These are phyloP conservation scores for Pseudogymnoascus sp. DNA, from an alignment of 2,329 filamentous ascomycete species.

Conservation along the genomic window DNA sequence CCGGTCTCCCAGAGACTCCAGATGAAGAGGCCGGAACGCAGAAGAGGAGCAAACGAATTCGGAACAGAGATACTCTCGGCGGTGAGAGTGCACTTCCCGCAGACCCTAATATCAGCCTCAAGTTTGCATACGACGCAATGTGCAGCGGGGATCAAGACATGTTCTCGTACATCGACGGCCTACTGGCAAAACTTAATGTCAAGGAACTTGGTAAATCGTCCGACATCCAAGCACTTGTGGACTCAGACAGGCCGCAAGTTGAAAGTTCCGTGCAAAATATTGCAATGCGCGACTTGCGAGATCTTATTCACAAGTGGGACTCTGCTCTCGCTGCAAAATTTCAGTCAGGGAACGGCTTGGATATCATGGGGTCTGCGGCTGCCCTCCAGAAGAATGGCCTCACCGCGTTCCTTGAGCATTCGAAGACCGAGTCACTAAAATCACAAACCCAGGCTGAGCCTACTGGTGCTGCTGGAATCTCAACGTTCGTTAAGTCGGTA, in stretches of 20 bases:
- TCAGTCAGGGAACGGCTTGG: conserved; percentile 25
- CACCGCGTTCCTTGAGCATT: conserved; percentile 56
- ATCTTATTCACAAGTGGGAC: conserved; percentile 32
- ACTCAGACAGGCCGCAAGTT: conserved; percentile 13
- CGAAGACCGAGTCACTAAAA: conserved; percentile 34
- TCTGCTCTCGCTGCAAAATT: conserved; percentile 31
- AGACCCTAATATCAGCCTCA: conserved; percentile 49
- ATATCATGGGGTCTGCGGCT: conserved; percentile 26
- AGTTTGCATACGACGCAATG: conserved; percentile 14
- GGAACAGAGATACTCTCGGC: conserved; percentile 48
- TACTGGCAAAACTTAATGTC: conserved; percentile 25
- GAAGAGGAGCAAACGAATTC: conserved; percentile 58
- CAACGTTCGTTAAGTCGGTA: conserved; percentile 42
- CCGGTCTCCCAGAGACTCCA: conserved; percentile 46
- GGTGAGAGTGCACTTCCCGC: conserved; percentile 40
- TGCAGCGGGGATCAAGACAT: conserved; percentile 24
- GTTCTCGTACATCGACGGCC: conserved; percentile 23
- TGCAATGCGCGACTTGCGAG: conserved; percentile 31
- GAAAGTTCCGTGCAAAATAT: conserved; percentile 21
- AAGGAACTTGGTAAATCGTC: conserved; percentile 25
- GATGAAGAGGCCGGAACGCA: conserved; percentile 52
- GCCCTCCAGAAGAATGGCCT: conserved; percentile 36
- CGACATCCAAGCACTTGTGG: conserved; percentile 23
- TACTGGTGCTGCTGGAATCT: conserved; percentile 33
- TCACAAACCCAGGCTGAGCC: conserved; percentile 40